Percentiles rank a stretch among this genome's conserved stretches.
These are phyloP conservation scores for Candida pseudoviswanathii DNA, from an alignment of 1,139 yeast genomes.

Conservation along the genomic window DNA sequence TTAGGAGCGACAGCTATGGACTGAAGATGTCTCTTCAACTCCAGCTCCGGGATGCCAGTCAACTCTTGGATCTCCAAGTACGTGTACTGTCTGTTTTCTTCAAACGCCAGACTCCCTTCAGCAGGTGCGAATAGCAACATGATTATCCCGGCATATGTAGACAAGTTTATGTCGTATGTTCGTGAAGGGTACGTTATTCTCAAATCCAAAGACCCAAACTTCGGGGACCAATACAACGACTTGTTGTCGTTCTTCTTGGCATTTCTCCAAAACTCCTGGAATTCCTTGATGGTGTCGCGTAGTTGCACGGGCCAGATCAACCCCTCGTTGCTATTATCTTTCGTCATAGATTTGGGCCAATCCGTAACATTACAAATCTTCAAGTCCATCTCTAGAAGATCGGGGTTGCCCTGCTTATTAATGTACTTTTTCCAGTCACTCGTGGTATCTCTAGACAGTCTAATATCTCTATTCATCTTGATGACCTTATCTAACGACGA, in stretches of 20 bases:
- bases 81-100: conserved; percentile 41
- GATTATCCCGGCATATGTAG: conserved; percentile 78
- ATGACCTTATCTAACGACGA: conserved; percentile 79
- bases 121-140: conserved; percentile 65
- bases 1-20: conserved; percentile 86
- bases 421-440: conserved; percentile 47
- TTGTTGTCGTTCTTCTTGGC: conserved; percentile 71
- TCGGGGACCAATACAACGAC: conserved; percentile 79
- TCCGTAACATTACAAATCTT: conserved; percentile 56
- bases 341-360: conserved; percentile 55
- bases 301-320: conserved; percentile 51
- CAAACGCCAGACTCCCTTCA: conserved; percentile 42
- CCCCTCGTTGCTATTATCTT: conserved; percentile 41
- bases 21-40: conserved; percentile 74
- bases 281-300: conserved; percentile 38
- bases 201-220: conserved; percentile 69
- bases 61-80: conserved; percentile 62
- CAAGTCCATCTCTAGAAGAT: conserved; percentile 45
- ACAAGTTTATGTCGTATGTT: conserved; percentile 78
- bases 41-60: conserved; percentile 74
- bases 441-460: conserved; percentile 63
- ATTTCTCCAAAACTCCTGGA: conserved; percentile 50
- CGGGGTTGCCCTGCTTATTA: conserved; percentile 15
- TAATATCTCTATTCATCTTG: conserved; percentile 87
- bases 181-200: conserved; percentile 64